Evolutionary conservation across 2,329 filamentous ascomycete genomes (phyloP).

Genomic region (Cryphonectria japonica): DNA sequence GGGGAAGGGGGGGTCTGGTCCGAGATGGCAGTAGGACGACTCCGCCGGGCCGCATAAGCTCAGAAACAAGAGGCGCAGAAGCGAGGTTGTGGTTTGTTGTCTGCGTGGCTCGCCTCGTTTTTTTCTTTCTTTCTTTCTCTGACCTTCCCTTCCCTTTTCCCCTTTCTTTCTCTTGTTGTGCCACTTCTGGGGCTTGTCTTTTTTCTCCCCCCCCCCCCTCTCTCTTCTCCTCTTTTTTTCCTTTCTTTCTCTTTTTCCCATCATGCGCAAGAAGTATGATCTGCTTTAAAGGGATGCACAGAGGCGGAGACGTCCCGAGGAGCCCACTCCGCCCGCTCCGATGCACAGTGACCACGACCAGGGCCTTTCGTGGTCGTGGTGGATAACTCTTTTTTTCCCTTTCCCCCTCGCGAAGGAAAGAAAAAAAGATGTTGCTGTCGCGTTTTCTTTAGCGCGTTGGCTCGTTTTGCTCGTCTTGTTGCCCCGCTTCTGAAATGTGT

Average conservation of each 20-base stretch:
- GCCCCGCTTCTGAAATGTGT: background rate
- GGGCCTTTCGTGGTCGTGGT: background rate
- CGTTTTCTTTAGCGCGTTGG: background rate
- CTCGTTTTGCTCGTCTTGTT: background rate
- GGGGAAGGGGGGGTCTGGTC: background rate
- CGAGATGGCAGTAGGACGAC: background rate
- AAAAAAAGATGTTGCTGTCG: background rate
- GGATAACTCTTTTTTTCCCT: background rate
- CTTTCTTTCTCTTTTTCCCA: background rate
- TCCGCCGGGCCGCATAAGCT: conserved; percentile 1
- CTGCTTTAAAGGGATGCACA: background rate
- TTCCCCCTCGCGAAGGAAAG: background rate
- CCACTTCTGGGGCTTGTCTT: background rate
- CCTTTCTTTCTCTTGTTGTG: background rate
- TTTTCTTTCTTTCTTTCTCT: background rate
- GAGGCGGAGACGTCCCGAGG: conserved; percentile 5
- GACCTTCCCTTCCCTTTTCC: background rate
- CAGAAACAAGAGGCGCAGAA: background rate
- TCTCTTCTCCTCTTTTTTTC: too few relatives aligned
- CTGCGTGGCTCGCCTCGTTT: background rate
- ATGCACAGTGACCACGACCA: background rate
- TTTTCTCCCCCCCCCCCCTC: background rate
- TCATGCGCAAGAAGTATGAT: background rate
- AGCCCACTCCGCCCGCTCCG: background rate
- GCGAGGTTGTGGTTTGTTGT: background rate